These are phyloP conservation scores for Acer yangbiense DNA, from an alignment of 345 rosid genomes.

Conservation along the genomic window DNA sequence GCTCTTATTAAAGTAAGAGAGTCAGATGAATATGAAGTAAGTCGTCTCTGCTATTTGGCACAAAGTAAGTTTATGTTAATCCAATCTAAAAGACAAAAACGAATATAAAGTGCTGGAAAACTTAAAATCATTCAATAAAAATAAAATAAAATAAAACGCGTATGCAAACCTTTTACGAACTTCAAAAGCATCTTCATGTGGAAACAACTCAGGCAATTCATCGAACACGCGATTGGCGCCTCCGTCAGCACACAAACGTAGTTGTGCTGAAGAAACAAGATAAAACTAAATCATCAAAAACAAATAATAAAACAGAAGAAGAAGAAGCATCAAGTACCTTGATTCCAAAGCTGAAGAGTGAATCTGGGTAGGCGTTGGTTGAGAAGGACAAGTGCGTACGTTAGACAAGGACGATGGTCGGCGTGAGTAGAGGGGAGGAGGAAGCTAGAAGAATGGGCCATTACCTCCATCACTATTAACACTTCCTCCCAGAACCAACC, in stretches of 20 bases:
- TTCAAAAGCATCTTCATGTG: slow-evolving; percentile 50
- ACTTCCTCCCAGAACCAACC: background rate
- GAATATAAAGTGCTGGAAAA: background rate
- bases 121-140: background rate
- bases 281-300: background rate
- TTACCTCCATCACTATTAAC: slow-evolving; percentile 49
- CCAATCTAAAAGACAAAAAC: background rate
- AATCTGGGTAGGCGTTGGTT: slow-evolving; percentile 76
- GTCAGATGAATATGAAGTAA: no score
- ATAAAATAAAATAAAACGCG: background rate
- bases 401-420: slow-evolving; percentile 28
- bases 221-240: slow-evolving; percentile 97
- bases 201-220: slow-evolving; percentile 75
- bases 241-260: slow-evolving; percentile 94
- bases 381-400: slow-evolving; percentile 69
- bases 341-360: slow-evolving; percentile 86
- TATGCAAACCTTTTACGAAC: slow-evolving; percentile 62
- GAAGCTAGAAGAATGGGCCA: slow-evolving; percentile 71
- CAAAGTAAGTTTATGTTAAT: no score
- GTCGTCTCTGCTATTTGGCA: no score
- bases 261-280: slow-evolving; percentile 54
- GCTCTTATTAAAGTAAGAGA: no score
- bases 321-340: slow-evolving; percentile 43
- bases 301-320: background rate
- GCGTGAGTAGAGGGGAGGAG: slow-evolving; percentile 56